Evolutionary conservation across 441 rosid species (phyloP).

Genomic region (Adansonia grandidieri): DNA sequence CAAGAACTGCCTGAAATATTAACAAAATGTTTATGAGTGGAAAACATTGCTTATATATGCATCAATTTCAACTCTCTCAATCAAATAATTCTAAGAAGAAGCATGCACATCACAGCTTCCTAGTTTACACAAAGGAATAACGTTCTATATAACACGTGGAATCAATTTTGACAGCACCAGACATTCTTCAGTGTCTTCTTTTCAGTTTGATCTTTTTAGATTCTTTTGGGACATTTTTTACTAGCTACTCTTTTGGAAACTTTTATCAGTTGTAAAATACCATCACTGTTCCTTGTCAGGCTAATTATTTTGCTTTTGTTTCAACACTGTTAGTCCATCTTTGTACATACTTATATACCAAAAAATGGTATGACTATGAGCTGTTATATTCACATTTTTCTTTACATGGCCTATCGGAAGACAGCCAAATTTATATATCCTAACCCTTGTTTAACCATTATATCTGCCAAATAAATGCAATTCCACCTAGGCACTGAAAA

Average conservation of each 20-base stretch:
- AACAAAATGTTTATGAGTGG: conserved; percentile 31
- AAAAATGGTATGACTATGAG: neutral
- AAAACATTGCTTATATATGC: conserved; percentile 20
- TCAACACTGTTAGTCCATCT: neutral
- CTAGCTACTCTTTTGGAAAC: neutral
- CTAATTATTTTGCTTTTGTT: neutral
- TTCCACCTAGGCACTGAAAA: conserved; percentile 8
- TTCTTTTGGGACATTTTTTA: neutral
- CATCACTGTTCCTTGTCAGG: neutral
- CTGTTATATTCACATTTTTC: neutral
- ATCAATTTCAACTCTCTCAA: conserved; percentile 1
- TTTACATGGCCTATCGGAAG: neutral
- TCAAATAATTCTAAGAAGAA: neutral
- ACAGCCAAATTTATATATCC: neutral
- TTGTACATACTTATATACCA: neutral
- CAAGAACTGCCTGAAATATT: conserved; percentile 89
- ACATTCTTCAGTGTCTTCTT: neutral
- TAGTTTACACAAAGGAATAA: neutral
- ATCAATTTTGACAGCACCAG: neutral
- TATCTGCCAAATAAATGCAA: neutral
- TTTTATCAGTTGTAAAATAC: neutral
- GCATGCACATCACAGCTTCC: neutral
- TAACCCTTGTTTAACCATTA: neutral
- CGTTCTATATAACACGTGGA: neutral
- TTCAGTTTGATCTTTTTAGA: conserved; percentile 2